Conservation (phyloP, 2,329 filamentous ascomycete genomes). For the Graphiopsis chlorocephala region DNA sequence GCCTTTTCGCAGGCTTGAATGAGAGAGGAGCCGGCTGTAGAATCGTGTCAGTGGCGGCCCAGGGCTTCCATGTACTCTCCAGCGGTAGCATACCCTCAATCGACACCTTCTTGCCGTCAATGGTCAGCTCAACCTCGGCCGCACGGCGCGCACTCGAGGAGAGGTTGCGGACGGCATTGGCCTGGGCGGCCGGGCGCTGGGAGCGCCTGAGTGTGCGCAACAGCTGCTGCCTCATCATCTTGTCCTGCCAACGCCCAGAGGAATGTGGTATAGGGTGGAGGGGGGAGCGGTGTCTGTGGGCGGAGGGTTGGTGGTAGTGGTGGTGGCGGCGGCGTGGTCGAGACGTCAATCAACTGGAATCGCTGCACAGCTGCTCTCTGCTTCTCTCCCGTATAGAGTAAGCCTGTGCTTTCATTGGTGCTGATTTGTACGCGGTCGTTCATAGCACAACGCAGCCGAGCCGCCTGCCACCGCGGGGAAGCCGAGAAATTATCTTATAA, state of each 20-base stretch:
- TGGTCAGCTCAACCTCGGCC: slow-evolving; percentile 92
- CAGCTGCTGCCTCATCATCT: slow-evolving; percentile 64
- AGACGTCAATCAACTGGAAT: slow-evolving; percentile 24
- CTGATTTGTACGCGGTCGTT: not conserved
- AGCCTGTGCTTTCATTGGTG: slow-evolving; percentile 23
- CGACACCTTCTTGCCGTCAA: slow-evolving; percentile 97
- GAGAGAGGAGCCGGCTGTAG: slow-evolving; percentile 84
- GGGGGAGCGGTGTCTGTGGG: slow-evolving; percentile 7
- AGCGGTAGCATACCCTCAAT: slow-evolving; percentile 74
- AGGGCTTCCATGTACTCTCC: not conserved
- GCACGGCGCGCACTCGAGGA: slow-evolving; percentile 72
- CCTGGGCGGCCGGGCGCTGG: slow-evolving; percentile 44
- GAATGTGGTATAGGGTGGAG: slow-evolving; percentile 23
- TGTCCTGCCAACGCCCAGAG: slow-evolving; percentile 27
- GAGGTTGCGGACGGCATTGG: slow-evolving; percentile 71
- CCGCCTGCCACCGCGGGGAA: not conserved
- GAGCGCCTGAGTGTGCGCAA: slow-evolving; percentile 60
- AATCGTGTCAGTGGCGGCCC: slow-evolving; percentile 20
- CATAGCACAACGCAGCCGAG: not conserved
- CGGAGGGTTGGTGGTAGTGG: slow-evolving; percentile 8
- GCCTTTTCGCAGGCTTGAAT: slow-evolving; percentile 99
- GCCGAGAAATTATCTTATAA: slow-evolving; percentile 8
- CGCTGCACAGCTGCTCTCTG: slow-evolving; percentile 19
- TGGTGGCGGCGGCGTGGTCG: slow-evolving; percentile 14
- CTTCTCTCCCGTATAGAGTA: not conserved